phyloP scores from a whole-genome alignment of 2,329 filamentous ascomycete genomes.

The Aspergillus uvarum region DNA sequence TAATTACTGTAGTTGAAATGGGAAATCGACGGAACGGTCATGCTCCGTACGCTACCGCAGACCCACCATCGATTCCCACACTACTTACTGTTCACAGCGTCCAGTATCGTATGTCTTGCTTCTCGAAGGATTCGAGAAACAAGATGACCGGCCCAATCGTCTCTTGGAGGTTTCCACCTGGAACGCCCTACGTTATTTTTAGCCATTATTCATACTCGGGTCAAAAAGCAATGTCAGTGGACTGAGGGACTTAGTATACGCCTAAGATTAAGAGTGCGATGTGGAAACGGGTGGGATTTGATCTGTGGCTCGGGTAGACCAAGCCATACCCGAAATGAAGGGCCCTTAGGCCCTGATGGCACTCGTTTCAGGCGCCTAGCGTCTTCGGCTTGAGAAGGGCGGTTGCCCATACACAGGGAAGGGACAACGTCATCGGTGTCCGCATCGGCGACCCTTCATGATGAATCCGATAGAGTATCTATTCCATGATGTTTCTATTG shows the following conservation, averaged over 20 bases:
- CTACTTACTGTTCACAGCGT: not conserved
- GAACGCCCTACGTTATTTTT: constrained; percentile 24
- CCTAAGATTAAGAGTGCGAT: not conserved
- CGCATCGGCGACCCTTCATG: not conserved
- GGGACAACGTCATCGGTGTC: not conserved
- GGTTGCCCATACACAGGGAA: not conserved
- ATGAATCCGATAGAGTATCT: too few relatives aligned
- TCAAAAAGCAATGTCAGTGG: constrained; percentile 1
- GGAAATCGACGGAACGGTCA: constrained; percentile 1
- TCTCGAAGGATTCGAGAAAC: constrained; percentile 35
- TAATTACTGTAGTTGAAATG: not conserved
- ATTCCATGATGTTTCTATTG: not conserved
- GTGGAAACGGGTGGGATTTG: not conserved
- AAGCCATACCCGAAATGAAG: not conserved
- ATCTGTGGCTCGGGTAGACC: not conserved
- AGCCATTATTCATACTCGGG: constrained; percentile 22
- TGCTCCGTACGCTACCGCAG: not conserved
- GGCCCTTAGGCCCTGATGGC: not conserved
- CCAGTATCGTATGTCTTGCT: constrained; percentile 10
- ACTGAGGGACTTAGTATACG: constrained; percentile 8
- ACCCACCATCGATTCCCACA: constrained; percentile 2
- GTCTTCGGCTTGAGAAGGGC: not conserved
- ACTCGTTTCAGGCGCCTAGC: not conserved
- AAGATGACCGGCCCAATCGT: constrained; percentile 14
- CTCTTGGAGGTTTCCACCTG: constrained; percentile 9